Evolutionary conservation across 1,139 yeast genomes (phyloP).

Genomic region (Lodderomyces metapsilosis): DNA sequence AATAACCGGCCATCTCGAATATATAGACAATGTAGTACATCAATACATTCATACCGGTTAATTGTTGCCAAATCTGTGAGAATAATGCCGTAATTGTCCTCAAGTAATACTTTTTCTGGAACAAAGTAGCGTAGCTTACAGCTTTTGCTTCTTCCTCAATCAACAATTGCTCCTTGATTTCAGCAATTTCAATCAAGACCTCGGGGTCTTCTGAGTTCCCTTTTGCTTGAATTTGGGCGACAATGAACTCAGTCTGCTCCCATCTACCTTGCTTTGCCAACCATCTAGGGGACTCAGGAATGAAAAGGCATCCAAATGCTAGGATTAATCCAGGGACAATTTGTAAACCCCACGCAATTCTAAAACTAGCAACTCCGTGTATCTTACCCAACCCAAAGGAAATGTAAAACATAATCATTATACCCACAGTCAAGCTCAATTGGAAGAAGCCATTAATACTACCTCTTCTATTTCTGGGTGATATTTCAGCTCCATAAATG

Average conservation of each 20-base stretch:
- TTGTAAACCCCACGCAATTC: constrained; percentile 71
- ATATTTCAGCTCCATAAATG: constrained; percentile 70
- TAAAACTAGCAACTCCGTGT: constrained; percentile 51
- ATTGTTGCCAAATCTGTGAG: constrained; percentile 61
- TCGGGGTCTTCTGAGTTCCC: constrained; percentile 54
- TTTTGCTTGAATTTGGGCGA: constrained; percentile 52
- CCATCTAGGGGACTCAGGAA: constrained; percentile 81
- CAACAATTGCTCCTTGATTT: constrained; percentile 51
- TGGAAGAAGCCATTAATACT: constrained; percentile 66
- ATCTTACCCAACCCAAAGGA: constrained; percentile 59
- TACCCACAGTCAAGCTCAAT: constrained; percentile 69
- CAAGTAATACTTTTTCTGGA: constrained; percentile 44
- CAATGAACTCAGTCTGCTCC: constrained; percentile 59
- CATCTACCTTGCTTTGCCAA: constrained; percentile 60
- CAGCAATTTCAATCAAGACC: constrained; percentile 57
- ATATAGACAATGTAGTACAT: constrained; percentile 63
- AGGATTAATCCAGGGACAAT: constrained; percentile 58
- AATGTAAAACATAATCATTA: constrained; percentile 56
- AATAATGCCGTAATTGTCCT: constrained; percentile 50
- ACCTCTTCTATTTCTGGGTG: constrained; percentile 67
- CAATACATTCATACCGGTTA: constrained; percentile 67
- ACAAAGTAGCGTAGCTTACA: constrained; percentile 45
- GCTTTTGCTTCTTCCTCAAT: constrained; percentile 34
- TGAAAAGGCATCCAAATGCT: constrained; percentile 45
- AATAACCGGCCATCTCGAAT: constrained; percentile 56